These are phyloP conservation scores for Microbotryomycetes sp. DNA, from an alignment of 1,284 basidiomycete species.

Conservation along the genomic window DNA sequence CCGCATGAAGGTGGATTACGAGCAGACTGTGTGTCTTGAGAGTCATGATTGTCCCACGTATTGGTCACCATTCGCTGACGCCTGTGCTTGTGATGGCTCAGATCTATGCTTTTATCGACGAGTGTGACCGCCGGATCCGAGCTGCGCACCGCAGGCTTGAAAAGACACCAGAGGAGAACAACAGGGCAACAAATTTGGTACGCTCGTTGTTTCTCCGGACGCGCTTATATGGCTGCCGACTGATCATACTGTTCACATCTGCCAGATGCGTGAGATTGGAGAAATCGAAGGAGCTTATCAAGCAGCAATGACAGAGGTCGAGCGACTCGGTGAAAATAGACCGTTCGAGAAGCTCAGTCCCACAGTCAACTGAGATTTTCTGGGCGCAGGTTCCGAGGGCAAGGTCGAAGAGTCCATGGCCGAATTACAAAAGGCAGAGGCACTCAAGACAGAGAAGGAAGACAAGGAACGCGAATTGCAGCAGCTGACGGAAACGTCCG, in stretches of 20 bases:
- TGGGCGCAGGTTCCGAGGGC: constrained; percentile 46
- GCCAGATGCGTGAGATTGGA: constrained; percentile 94
- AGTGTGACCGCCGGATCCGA: constrained; percentile 93
- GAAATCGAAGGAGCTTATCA: constrained; percentile 98
- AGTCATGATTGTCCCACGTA: no score
- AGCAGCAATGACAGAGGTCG: constrained; percentile 96
- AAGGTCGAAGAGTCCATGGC: constrained; percentile 98
- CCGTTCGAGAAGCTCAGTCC: not conserved
- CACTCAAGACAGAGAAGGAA: constrained; percentile 87
- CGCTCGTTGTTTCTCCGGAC: constrained; percentile 28
- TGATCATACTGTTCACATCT: not conserved
- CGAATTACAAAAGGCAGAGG: constrained; percentile 95
- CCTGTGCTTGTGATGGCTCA: not conserved
- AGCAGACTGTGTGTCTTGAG: constrained; percentile 18
- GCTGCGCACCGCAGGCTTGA: constrained; percentile 89
- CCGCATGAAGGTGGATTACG: constrained; percentile 38
- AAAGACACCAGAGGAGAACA: constrained; percentile 99
- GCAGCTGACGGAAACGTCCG: constrained; percentile 93
- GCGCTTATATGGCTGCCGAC: not conserved
- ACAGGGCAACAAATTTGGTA: constrained; percentile 91
- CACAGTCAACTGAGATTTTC: constrained; percentile 4
- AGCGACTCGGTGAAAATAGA: constrained; percentile 65
- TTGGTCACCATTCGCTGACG: not conserved
- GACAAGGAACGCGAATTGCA: constrained; percentile 98
- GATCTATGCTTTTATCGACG: constrained; percentile 92